These are phyloP conservation scores for Phytophthora pini DNA, from an alignment of 352 stramenopile species.

Conservation along the genomic window DNA sequence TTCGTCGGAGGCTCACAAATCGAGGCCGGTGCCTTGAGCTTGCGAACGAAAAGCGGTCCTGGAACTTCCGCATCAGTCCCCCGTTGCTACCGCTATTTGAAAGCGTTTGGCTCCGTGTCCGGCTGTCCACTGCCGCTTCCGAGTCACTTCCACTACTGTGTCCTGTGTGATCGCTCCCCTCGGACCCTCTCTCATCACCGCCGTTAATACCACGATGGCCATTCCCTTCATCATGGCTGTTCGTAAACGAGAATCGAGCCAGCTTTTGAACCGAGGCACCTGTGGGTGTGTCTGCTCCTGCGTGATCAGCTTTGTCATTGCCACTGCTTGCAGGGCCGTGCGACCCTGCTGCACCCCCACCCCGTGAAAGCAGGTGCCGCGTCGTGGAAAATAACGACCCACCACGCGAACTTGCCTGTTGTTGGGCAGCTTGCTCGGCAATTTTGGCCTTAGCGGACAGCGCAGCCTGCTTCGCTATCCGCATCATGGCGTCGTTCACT, in stretches of 20 bases:
- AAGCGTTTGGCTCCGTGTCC: constrained; percentile 25
- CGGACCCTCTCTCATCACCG: constrained; percentile 48
- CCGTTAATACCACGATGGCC: constrained; percentile 38
- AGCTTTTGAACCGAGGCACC: constrained; percentile 63
- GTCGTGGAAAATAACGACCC: constrained; percentile 77
- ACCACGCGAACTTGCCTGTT: constrained; percentile 63
- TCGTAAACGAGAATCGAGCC: constrained; percentile 48
- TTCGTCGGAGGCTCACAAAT: constrained; percentile 68
- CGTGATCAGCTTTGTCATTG: constrained; percentile 42
- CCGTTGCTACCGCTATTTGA: constrained; percentile 38
- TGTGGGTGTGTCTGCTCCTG: constrained; percentile 52
- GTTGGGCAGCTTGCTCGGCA: constrained; percentile 77
- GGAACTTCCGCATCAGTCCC: constrained; percentile 85
- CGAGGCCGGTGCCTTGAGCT: constrained; percentile 56
- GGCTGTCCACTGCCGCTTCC: constrained; percentile 30
- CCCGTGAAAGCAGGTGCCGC: constrained; percentile 67
- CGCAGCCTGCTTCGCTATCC: constrained; percentile 79
- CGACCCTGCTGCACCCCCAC: constrained; percentile 24
- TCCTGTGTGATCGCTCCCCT: constrained; percentile 46
- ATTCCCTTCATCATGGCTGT: constrained; percentile 43
- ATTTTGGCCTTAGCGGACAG: constrained; percentile 85
- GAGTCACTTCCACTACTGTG: constrained; percentile 58
- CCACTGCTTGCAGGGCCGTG: constrained; percentile 31
- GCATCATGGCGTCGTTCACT: constrained; percentile 84
- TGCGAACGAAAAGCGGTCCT: constrained; percentile 70